Percentiles rank a stretch among this genome's conserved stretches.
Conservation (phyloP, 2,329 filamentous ascomycete genomes). For the Neonectria magnoliae region DNA sequence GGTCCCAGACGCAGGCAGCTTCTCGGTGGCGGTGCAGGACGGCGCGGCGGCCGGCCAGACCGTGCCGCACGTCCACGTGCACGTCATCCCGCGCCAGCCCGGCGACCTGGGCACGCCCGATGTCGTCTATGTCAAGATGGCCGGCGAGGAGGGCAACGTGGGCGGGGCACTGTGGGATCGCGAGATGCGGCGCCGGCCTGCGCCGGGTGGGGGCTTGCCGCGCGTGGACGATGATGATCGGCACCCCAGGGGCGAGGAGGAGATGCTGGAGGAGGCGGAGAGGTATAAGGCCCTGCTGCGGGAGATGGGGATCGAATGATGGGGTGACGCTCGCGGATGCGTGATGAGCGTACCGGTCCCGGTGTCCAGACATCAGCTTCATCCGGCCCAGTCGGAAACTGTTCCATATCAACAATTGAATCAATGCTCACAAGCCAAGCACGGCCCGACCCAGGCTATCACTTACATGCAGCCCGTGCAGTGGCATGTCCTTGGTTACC, state of each 20-base stretch:
- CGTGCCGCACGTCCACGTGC: conserved; percentile 91
- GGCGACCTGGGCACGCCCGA: conserved; percentile 67
- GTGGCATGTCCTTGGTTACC: not conserved
- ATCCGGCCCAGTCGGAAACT: not conserved
- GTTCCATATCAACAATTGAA: not conserved
- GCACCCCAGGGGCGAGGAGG: conserved; percentile 72
- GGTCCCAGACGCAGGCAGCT: conserved; percentile 71
- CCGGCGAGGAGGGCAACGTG: conserved; percentile 86
- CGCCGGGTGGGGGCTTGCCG: conserved; percentile 68
- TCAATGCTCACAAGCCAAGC: not conserved
- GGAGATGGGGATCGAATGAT: conserved; percentile 51
- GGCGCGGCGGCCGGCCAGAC: conserved; percentile 91
- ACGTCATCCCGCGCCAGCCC: conserved; percentile 80
- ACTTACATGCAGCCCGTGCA: not conserved
- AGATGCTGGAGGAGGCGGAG: conserved; percentile 83
- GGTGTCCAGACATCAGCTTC: not conserved
- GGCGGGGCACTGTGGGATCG: conserved; percentile 73
- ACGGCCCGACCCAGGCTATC: not conserved
- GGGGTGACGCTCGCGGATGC: conserved; percentile 3
- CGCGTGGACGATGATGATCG: conserved; percentile 77
- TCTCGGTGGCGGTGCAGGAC: conserved; percentile 97
- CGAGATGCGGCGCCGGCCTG: conserved; percentile 52
- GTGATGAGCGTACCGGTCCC: not conserved
- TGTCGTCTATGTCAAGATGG: conserved; percentile 83
- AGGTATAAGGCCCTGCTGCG: conserved; percentile 66